Conservation (phyloP, 2,329 filamentous ascomycete species). For the Piedraia hortae region DNA sequence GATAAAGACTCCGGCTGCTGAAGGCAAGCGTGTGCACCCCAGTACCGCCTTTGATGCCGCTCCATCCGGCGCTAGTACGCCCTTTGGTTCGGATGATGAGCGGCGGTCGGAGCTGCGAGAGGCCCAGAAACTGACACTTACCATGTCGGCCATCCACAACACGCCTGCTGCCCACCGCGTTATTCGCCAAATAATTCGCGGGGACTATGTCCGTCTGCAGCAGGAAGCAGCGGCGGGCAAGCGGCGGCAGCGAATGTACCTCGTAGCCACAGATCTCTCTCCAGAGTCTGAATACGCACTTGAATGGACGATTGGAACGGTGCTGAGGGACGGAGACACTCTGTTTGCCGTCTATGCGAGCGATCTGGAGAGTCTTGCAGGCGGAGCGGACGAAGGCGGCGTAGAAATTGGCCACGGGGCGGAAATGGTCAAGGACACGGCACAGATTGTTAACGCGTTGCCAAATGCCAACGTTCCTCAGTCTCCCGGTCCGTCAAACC, state of each 20-base stretch:
- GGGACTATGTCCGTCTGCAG: conserved; percentile 52
- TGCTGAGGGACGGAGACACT: conserved; percentile 79
- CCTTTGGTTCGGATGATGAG: conserved; percentile 47
- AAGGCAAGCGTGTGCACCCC: conserved; percentile 34
- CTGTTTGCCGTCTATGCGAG: conserved; percentile 81
- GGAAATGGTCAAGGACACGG: conserved; percentile 49
- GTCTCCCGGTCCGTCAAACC: conserved; percentile 8
- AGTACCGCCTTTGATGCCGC: conserved; percentile 58
- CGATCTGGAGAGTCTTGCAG: conserved; percentile 43
- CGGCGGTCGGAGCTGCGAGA: conserved; percentile 63
- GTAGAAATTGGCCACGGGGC: conserved; percentile 41
- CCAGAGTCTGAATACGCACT: conserved; percentile 84
- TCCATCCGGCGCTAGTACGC: conserved; percentile 28
- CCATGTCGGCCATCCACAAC: conserved; percentile 52
- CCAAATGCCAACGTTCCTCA: conserved; percentile 12
- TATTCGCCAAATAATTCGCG: conserved; percentile 70
- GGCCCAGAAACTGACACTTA: conserved; percentile 61
- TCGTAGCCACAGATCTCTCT: conserved; percentile 87
- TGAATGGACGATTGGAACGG: conserved; percentile 92
- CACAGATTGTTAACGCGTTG: conserved; percentile 40
- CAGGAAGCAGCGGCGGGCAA: conserved; percentile 54
- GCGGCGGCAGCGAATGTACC: conserved; percentile 58
- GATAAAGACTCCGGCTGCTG: conserved; percentile 6
- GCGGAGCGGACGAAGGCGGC: conserved; percentile 20
- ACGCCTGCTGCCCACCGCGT: conserved; percentile 53